Conservation (phyloP, 306 rosid genomes). For the Cicer bijugum region DNA sequence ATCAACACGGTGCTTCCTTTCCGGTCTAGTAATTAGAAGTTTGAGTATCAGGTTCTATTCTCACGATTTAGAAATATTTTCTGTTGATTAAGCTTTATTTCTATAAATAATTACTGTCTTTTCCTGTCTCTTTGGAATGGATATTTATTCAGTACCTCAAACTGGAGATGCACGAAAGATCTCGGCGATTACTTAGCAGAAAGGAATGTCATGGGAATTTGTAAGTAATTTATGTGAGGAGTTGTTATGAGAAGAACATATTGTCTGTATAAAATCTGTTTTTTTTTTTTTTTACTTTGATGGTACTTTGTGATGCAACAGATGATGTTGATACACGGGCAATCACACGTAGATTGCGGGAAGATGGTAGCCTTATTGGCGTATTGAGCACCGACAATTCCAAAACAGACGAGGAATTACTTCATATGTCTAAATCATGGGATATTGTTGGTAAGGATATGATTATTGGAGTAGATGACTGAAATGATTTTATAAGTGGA, state of each 20-base stretch:
- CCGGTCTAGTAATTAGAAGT: slow-evolving; percentile 83
- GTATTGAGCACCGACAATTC: slow-evolving; percentile 84
- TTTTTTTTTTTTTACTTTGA: slow-evolving; percentile 26
- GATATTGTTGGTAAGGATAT: slow-evolving; percentile 84
- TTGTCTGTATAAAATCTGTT: background rate
- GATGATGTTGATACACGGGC: slow-evolving; percentile 97
- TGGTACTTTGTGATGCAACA: slow-evolving; percentile 51
- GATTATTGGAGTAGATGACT: slow-evolving; percentile 17
- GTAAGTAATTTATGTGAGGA: slow-evolving; percentile 59
- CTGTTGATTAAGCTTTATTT: slow-evolving; percentile 27
- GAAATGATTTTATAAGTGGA: slow-evolving; percentile 6
- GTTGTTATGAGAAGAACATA: slow-evolving; percentile 21
- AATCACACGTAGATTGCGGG: slow-evolving; percentile 86
- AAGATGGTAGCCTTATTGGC: slow-evolving; percentile 97
- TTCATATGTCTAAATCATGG: slow-evolving; percentile 85
- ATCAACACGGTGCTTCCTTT: slow-evolving; percentile 79
- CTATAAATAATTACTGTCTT: slow-evolving; percentile 18
- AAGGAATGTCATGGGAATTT: slow-evolving; percentile 96
- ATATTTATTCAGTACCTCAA: slow-evolving; percentile 74
- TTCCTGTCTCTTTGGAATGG: slow-evolving; percentile 16
- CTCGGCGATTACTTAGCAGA: slow-evolving; percentile 76
- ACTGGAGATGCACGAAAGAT: slow-evolving; percentile 76
- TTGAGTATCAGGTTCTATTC: slow-evolving; percentile 70
- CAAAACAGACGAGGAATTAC: slow-evolving; percentile 81
- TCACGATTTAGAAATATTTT: background rate